Evolutionary conservation across 441 rosid species (phyloP), one percentile per base, ranked within the genome.

Genomic region (Croton setiger): DNA sequence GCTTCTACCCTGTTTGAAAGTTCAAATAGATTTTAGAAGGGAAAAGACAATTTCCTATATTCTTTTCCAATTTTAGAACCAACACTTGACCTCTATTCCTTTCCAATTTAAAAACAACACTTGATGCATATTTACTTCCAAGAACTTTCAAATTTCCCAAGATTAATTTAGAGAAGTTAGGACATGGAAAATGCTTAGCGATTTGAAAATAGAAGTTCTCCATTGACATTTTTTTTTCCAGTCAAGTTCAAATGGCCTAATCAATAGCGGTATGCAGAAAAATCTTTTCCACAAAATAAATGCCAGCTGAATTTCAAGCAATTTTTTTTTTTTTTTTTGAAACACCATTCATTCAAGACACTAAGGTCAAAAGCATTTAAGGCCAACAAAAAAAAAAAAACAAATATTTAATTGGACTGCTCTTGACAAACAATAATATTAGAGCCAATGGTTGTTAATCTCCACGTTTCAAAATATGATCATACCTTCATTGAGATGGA

Each of bases 401-500:
- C 53, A 20, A 39, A 21, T 17, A 47, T 48, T 7, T 45, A 6
- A 35, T 14, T 20, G 23, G 5, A 39, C 36, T 23, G 12, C 14
- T 55, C 18, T 47, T 39, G 49, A 33, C 56, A 41, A 63, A 10
- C 15, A 49, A 43, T 47, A 55, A 44, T 11, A 45, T 5, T 57
- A 6, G 2, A 31, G 63, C 51, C 10, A 63, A 35, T 9, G 21
- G 36, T 20, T 0, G 43, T 43, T 17, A 52, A 43, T 21, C 52
- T 61, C 12, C 54, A 53, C 23, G n/a, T 8, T 41, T 43, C 23
- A 23, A 43, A 64, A 51, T 21, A n/a, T 64, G 39, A 55, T 68
- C 54, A 33, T 75, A 90, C 96, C 98, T 73, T 75, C 68, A 74
- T 74, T 72, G 70, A 70, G 41, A 69, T 67, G 68, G 53, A 72